phyloP scores from a whole-genome alignment of 1,139 yeast genomes.

The Yamadazyma epiphylla region DNA sequence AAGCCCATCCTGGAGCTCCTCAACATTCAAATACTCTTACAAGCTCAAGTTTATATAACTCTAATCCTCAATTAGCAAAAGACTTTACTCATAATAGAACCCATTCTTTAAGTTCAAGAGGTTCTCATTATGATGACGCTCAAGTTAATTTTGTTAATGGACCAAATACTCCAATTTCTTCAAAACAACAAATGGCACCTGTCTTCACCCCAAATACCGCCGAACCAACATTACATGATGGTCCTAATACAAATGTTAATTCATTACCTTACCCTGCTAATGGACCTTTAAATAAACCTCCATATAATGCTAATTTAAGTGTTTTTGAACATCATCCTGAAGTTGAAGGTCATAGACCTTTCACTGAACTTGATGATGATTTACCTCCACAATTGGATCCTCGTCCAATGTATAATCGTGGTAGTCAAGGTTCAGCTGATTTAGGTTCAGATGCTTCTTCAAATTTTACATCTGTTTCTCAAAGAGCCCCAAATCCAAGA shows the following conservation, averaged over 20 bases:
- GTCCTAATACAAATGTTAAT: constrained; percentile 16
- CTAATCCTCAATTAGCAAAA: constrained; percentile 31
- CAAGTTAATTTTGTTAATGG: constrained; percentile 24
- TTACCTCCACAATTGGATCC: constrained; percentile 7
- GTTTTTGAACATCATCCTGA: constrained; percentile 47
- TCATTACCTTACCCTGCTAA: constrained; percentile 20
- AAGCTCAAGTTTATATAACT: constrained; percentile 25
- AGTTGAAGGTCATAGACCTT: constrained; percentile 48
- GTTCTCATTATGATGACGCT: constrained; percentile 16
- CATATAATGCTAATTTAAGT: constrained; percentile 16
- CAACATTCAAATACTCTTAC: constrained; percentile 6
- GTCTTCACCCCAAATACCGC: constrained; percentile 25
- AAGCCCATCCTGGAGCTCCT: constrained; percentile 10
- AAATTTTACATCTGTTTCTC: constrained; percentile 77
- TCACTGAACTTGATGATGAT: constrained; percentile 40
- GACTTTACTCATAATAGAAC: constrained; percentile 27
- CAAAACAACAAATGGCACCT: constrained; percentile 33
- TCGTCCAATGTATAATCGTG: constrained; percentile 4
- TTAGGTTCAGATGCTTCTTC: constrained; percentile 45
- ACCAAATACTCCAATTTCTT: constrained; percentile 30
- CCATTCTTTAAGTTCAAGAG: constrained; percentile 10
- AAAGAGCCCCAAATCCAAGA: constrained; percentile 67
- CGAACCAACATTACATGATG: constrained; percentile 23
- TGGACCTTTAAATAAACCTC: constrained; percentile 16
- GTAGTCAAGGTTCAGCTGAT: constrained; percentile 15